These are phyloP conservation scores for Colletotrichum simmondsii DNA, from an alignment of 2,329 filamentous ascomycete species.

Conservation along the genomic window DNA sequence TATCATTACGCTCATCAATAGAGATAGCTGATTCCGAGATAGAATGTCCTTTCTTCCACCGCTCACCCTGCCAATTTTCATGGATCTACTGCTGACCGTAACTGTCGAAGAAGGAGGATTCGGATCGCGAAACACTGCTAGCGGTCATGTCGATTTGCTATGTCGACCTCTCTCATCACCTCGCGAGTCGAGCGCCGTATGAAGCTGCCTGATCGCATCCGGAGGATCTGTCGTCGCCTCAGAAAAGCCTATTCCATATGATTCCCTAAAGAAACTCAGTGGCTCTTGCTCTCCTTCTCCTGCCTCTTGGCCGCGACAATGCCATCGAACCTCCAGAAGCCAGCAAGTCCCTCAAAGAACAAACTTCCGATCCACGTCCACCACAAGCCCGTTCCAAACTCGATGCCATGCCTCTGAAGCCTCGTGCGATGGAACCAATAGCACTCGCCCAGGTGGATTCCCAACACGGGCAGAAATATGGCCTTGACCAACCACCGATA, in stretches of 20 bases:
- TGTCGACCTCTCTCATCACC: neutral
- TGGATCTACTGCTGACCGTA: neutral
- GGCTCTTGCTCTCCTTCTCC: constrained; percentile 53
- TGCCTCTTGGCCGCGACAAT: constrained; percentile 55
- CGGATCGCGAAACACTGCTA: neutral
- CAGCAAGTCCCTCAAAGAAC: constrained; percentile 64
- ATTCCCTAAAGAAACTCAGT: constrained; percentile 40
- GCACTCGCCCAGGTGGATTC: constrained; percentile 75
- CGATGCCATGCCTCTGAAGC: constrained; percentile 60
- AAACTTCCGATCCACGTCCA: constrained; percentile 63
- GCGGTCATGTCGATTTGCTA: neutral
- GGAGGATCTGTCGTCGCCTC: neutral
- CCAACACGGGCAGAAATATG: constrained; percentile 69
- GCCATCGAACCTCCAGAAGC: constrained; percentile 63
- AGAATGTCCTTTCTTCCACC: no score
- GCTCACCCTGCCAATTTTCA: neutral
- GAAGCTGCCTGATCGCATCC: neutral
- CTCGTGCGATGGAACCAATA: constrained; percentile 60
- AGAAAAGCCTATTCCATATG: neutral
- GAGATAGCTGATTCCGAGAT: neutral
- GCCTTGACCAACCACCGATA: constrained; percentile 69
- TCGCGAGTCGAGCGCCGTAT: neutral
- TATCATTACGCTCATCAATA: neutral
- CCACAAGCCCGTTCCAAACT: constrained; percentile 60
- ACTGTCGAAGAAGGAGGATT: neutral